Evolutionary conservation across 139 green algal genomes (phyloP).

Genomic region (Chlorella sp.): DNA sequence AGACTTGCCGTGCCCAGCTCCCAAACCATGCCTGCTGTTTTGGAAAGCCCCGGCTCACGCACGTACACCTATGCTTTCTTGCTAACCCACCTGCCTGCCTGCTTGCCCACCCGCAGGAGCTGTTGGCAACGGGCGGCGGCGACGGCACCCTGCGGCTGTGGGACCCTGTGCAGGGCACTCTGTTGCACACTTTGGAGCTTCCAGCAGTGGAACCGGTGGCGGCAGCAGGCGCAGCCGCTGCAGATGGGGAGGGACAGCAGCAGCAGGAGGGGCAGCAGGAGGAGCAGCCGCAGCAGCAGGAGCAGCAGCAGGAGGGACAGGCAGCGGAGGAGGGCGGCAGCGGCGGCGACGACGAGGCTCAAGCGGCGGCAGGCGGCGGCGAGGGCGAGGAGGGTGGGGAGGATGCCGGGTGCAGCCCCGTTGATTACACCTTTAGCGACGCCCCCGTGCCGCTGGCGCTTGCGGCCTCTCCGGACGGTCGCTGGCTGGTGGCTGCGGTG

Average conservation of each 20-base stretch:
- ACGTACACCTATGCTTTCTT: not conserved
- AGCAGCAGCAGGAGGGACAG: not conserved
- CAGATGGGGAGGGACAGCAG: not conserved
- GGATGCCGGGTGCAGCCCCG: not conserved
- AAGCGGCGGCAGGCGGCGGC: not conserved
- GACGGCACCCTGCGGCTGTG: constrained; percentile 81
- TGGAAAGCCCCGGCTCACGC: no score
- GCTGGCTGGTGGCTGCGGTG: constrained; percentile 48
- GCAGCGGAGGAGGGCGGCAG: not conserved
- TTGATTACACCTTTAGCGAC: not conserved
- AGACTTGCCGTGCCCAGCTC: no score
- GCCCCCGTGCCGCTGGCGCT: constrained; percentile 7
- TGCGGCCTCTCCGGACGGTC: not conserved
- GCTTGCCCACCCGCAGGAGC: not conserved
- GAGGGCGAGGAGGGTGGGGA: not conserved
- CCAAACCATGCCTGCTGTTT: no score
- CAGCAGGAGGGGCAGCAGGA: not conserved
- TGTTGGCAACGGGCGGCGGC: constrained; percentile 70
- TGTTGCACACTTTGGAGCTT: constrained; percentile 29
- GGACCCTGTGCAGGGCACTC: constrained; percentile 53
- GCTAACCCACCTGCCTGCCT: not conserved
- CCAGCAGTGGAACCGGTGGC: constrained; percentile 17
- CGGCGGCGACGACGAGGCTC: not conserved
- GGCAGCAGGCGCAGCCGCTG: not conserved
- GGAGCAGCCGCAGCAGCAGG: not conserved